These are phyloP conservation scores for Gymnopus androsaceus DNA, from an alignment of 1,284 basidiomycete genomes.

Conservation along the genomic window DNA sequence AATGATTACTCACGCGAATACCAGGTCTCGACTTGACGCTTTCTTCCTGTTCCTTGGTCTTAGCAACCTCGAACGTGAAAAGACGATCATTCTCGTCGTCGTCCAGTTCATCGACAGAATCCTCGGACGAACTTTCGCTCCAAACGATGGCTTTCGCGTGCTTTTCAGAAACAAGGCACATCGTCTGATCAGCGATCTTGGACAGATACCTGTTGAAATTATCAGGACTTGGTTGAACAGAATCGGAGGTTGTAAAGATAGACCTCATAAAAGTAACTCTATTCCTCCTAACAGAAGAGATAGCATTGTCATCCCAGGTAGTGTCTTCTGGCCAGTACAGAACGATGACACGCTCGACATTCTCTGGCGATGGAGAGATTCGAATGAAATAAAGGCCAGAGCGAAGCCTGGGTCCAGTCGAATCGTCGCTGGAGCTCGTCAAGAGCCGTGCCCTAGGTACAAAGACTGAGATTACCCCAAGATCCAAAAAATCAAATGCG, in stretches of 20 bases:
- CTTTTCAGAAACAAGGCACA: conserved; percentile 47
- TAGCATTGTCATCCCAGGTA: conserved; percentile 57
- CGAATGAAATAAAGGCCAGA: conserved; percentile 53
- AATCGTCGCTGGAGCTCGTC: conserved; percentile 24
- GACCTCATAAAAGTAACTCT: conserved; percentile 65
- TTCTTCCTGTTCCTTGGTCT: conserved; percentile 61
- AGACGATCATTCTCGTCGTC: conserved; percentile 47
- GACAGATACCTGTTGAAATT: conserved; percentile 48
- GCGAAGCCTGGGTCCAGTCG: conserved; percentile 36
- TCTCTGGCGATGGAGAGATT: conserved; percentile 7
- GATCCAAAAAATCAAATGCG: conserved; percentile 17
- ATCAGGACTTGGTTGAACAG: background rate
- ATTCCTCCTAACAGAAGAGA: conserved; percentile 48
- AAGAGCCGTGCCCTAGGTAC: conserved; percentile 11
- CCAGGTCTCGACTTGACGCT: conserved; percentile 42
- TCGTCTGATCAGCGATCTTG: conserved; percentile 55
- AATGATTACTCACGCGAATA: conserved; percentile 38
- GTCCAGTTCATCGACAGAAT: conserved; percentile 27
- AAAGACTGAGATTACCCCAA: background rate
- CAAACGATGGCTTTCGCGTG: conserved; percentile 47
- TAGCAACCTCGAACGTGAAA: conserved; percentile 56
- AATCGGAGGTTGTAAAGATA: background rate
- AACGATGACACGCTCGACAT: conserved; percentile 38
- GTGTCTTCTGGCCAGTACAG: conserved; percentile 64
- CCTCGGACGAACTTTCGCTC: conserved; percentile 33